A percentile compares a stretch with the other conserved stretches of the same genome.
These are phyloP conservation scores for Penicillium sp. DNA, from an alignment of 2,329 filamentous ascomycete genomes.

Conservation along the genomic window DNA sequence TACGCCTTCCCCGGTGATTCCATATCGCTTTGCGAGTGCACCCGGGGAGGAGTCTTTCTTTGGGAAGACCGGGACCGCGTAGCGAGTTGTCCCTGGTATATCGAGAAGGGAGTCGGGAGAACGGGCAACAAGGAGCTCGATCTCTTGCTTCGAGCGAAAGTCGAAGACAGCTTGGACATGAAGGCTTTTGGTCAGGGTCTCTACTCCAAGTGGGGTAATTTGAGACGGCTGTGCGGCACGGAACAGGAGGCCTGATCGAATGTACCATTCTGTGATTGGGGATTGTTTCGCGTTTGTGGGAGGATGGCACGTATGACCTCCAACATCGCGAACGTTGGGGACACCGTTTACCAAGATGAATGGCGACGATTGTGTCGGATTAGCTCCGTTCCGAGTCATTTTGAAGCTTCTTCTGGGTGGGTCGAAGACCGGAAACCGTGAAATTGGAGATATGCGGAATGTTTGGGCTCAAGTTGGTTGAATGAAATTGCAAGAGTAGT, in stretches of 20 bases:
- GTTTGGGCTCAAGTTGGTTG: background rate
- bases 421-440: background rate
- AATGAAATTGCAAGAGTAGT: background rate
- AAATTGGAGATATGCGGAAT: background rate
- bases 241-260: conserved; percentile 61
- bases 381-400: background rate
- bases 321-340: conserved; percentile 68
- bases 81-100: conserved; percentile 54
- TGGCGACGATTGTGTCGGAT: background rate
- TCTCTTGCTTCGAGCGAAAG: conserved; percentile 58
- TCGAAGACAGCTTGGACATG: conserved; percentile 69
- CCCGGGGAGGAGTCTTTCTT: background rate
- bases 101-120: conserved; percentile 37
- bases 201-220: conserved; percentile 56
- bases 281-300: conserved; percentile 21
- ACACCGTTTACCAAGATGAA: conserved; percentile 47
- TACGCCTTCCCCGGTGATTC: background rate
- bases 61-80: conserved; percentile 63
- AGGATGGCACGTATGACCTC: conserved; percentile 49
- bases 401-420: background rate
- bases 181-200: conserved; percentile 52
- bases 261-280: conserved; percentile 25
- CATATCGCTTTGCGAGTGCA: conserved; percentile 1
- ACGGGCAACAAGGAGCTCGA: conserved; percentile 31
- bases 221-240: conserved; percentile 68